Percentiles rank a stretch among this genome's conserved stretches.
phyloP scores from a whole-genome alignment of 495 filamentous ascomycete genomes.

The Tetracladium setigerum region DNA sequence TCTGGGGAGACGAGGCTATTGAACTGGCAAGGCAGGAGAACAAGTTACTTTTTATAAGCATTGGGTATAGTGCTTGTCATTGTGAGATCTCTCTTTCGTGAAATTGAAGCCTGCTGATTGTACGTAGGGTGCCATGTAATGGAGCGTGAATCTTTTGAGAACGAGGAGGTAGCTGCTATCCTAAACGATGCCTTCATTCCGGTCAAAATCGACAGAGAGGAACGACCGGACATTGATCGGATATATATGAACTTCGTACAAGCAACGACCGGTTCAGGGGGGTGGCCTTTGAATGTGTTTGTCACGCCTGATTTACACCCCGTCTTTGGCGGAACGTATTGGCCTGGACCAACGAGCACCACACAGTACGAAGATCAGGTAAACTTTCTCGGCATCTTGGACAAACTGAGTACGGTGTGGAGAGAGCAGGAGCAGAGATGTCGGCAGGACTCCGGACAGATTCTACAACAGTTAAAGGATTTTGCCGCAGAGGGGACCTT shows the following conservation, averaged over 20 bases:
- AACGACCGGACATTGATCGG: conserved; percentile 89
- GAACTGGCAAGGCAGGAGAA: conserved; percentile 70
- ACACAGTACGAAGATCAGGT: conserved; percentile 44
- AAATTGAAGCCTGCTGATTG: conserved; percentile 5
- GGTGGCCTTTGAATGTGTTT: conserved; percentile 97
- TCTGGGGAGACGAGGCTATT: conserved; percentile 73
- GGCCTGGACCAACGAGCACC: conserved; percentile 67
- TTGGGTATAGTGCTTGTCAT: conserved; percentile 94
- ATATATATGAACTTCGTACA: conserved; percentile 99
- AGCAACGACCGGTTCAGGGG: conserved; percentile 84
- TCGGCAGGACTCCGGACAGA: conserved; percentile 72
- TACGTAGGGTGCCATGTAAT: conserved; percentile 79
- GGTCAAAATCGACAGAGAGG: conserved; percentile 89
- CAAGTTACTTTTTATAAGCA: conserved; percentile 85
- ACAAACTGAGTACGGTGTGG: conserved; percentile 79
- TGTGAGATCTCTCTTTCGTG: conserved; percentile 45
- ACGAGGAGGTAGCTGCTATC: conserved; percentile 67
- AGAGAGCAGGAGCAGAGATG: conserved; percentile 73
- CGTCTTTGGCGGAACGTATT: conserved; percentile 95
- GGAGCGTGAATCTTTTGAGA: conserved; percentile 88
- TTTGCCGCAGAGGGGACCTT: conserved; percentile 84
- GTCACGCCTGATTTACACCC: conserved; percentile 89
- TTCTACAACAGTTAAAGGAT: conserved; percentile 69
- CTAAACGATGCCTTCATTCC: conserved; percentile 88
- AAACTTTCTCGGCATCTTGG: conserved; percentile 71